Conservation (phyloP, 1,284 basidiomycete species). For the Exsudoporus floridanus region DNA sequence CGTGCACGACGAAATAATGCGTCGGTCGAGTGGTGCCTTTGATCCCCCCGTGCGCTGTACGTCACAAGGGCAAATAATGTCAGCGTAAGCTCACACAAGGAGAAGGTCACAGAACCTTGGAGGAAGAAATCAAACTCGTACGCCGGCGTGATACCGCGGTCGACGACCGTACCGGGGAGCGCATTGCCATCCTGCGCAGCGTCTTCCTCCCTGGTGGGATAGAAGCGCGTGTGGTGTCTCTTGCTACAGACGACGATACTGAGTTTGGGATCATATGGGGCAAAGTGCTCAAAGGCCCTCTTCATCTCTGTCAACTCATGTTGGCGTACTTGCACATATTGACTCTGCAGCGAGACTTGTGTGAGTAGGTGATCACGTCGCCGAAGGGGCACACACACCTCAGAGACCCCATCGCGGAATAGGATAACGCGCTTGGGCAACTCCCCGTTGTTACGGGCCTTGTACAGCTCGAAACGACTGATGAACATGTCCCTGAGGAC, state of each 20-base stretch:
- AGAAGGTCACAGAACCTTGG: constrained; percentile 41
- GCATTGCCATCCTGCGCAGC: constrained; percentile 69
- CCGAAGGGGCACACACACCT: constrained; percentile 42
- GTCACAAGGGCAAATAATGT: neutral
- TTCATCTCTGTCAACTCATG: constrained; percentile 59
- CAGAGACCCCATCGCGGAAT: constrained; percentile 75
- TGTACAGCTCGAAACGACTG: constrained; percentile 62
- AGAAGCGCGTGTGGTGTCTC: constrained; percentile 71
- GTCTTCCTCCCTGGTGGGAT: constrained; percentile 52
- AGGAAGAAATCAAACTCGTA: constrained; percentile 80
- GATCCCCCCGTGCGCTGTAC: constrained; percentile 51
- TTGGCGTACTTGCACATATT: constrained; percentile 57
- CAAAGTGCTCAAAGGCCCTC: constrained; percentile 56
- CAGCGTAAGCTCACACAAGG: neutral
- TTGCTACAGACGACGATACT: constrained; percentile 78
- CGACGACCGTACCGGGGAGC: constrained; percentile 72
- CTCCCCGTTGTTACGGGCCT: constrained; percentile 45
- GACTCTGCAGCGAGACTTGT: constrained; percentile 46
- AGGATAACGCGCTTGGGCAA: constrained; percentile 66
- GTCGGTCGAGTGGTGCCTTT: constrained; percentile 70
- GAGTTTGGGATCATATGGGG: constrained; percentile 57
- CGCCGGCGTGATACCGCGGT: constrained; percentile 63
- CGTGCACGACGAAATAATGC: constrained; percentile 75
- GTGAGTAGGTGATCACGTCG: neutral
- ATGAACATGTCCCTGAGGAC: constrained; percentile 60